Percentiles rank a stretch among this genome's conserved stretches.
phyloP scores from a whole-genome alignment of 306 rosid genomes.

The Abrus pulchellus region DNA sequence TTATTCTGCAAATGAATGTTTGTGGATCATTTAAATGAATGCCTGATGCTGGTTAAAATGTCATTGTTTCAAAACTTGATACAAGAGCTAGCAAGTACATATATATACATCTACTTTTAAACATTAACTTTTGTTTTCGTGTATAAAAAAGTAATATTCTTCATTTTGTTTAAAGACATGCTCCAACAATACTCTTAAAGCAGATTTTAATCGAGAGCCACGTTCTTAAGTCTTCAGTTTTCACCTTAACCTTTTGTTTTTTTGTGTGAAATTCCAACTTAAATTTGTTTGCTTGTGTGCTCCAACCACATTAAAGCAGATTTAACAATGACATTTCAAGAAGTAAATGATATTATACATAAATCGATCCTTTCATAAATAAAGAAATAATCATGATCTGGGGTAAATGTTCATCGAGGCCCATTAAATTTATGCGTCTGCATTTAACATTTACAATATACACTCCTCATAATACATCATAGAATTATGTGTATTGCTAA shows the following conservation, averaged over 20 bases:
- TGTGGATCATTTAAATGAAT: background rate
- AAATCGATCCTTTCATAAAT: too few relatives aligned
- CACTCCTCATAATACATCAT: too few relatives aligned
- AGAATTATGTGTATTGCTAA: too few relatives aligned
- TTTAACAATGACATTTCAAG: background rate
- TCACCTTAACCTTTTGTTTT: too few relatives aligned
- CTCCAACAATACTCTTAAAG: background rate
- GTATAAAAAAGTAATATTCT: background rate
- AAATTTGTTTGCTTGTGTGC: too few relatives aligned
- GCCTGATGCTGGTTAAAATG: background rate
- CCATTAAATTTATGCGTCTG: too few relatives aligned
- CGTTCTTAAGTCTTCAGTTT: background rate
- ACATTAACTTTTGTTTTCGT: background rate
- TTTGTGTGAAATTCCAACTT: background rate
- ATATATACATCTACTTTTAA: background rate
- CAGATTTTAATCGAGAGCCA: background rate
- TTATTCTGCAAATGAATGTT: background rate
- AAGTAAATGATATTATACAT: background rate
- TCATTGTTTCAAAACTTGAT: background rate
- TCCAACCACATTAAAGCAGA: background rate
- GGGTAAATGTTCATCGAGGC: too few relatives aligned
- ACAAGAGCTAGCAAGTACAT: background rate
- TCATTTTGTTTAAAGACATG: background rate
- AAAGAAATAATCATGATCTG: too few relatives aligned
- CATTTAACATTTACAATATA: too few relatives aligned